Evolutionary conservation across 1,139 yeast species (phyloP).

Genomic region (Petasospora rhodanensis): DNA sequence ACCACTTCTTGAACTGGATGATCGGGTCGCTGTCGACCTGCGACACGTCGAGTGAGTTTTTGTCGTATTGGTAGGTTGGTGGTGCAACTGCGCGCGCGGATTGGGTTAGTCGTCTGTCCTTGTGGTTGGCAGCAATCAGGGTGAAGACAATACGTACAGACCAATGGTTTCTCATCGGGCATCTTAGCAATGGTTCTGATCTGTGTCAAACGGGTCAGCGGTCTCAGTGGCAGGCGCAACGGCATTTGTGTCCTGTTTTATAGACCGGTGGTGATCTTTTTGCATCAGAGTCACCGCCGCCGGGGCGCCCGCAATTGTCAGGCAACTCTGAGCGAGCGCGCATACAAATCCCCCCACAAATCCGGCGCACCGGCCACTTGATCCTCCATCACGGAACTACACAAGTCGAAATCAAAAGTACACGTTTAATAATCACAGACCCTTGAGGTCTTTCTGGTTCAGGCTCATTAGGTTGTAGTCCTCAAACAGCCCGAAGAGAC

Average conservation of each 20-base stretch:
- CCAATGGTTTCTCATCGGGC: constrained; percentile 13
- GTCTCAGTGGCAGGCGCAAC: too few species aligned
- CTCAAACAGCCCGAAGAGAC: constrained; percentile 24
- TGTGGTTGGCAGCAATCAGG: background rate
- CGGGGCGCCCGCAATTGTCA: too few species aligned
- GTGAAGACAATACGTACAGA: too few species aligned
- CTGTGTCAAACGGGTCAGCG: too few species aligned
- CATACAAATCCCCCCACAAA: too few species aligned
- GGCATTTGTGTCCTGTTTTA: background rate
- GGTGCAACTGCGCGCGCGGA: constrained; percentile 67
- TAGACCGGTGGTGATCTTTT: too few species aligned
- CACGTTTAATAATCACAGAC: constrained; percentile 1
- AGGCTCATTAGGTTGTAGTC: constrained; percentile 14
- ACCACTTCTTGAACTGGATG: constrained; percentile 79
- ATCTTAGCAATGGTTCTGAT: constrained; percentile 2
- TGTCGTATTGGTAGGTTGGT: constrained; percentile 81
- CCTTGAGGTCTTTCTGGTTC: constrained; percentile 6
- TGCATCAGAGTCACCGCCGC: too few species aligned
- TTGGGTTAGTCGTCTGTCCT: constrained; percentile 3
- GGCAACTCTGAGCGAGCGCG: too few species aligned
- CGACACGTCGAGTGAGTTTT: constrained; percentile 51
- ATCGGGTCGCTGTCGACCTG: constrained; percentile 62
- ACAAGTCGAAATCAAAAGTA: too few species aligned
- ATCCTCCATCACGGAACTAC: too few species aligned
- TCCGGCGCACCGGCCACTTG: background rate